Percentiles rank a stretch among this genome's conserved stretches.
Conservation (phyloP, 495 filamentous ascomycete genomes). For the Cudoniella acicularis region DNA sequence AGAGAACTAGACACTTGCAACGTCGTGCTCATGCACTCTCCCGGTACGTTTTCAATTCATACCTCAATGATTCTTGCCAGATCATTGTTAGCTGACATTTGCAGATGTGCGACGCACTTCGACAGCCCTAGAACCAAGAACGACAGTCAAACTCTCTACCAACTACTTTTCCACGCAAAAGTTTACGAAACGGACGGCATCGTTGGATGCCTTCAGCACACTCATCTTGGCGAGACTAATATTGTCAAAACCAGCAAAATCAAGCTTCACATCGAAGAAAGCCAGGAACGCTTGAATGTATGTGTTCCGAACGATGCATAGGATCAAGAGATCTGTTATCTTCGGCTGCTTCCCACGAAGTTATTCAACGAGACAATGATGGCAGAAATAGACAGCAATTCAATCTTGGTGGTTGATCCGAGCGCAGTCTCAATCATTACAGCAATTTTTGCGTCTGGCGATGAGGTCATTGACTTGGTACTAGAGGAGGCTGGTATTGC, state of each 20-base stretch:
- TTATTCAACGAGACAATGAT: constrained; percentile 1
- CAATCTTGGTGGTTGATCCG: neutral
- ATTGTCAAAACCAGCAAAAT: neutral
- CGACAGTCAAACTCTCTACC: neutral
- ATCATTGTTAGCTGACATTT: constrained; percentile 4
- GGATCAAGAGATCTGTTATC: neutral
- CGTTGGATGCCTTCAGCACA: neutral
- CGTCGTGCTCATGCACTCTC: constrained; percentile 6
- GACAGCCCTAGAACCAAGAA: neutral
- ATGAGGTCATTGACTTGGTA: neutral
- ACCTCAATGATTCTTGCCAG: neutral
- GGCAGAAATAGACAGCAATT: neutral
- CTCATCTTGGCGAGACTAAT: neutral
- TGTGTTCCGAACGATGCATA: neutral
- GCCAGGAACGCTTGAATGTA: neutral
- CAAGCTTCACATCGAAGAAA: neutral
- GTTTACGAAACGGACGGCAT: neutral
- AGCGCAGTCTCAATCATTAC: neutral
- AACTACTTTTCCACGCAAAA: neutral
- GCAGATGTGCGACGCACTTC: neutral
- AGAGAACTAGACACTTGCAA: constrained; percentile 1
- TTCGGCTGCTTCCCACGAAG: neutral
- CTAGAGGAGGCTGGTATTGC: neutral
- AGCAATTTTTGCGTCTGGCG: neutral
- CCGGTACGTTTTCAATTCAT: constrained; percentile 5